phyloP scores from a whole-genome alignment of 2,329 filamentous ascomycete species.

The Phyllosticta capitalensis region DNA sequence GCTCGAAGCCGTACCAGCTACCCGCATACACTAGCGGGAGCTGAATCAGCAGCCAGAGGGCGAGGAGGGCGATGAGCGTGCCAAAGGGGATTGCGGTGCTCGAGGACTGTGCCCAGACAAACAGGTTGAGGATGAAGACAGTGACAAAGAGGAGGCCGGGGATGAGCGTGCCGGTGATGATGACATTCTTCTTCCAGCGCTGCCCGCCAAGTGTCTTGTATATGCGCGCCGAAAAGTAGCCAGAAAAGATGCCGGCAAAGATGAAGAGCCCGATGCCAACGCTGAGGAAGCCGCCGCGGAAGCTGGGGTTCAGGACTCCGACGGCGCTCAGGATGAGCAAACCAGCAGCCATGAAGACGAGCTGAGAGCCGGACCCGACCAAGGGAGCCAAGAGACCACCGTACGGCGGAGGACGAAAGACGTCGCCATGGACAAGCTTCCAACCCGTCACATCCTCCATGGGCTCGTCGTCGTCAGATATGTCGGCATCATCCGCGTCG shows the following conservation, averaged over 20 bases:
- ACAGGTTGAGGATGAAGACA: constrained; percentile 73
- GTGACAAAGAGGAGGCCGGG: constrained; percentile 67
- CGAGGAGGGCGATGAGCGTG: constrained; percentile 61
- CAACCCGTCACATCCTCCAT: constrained; percentile 76
- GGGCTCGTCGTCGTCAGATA: constrained; percentile 59
- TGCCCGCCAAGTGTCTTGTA: constrained; percentile 76
- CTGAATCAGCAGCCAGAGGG: constrained; percentile 78
- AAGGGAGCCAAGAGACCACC: constrained; percentile 69
- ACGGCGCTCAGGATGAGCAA: constrained; percentile 64
- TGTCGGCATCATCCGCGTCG: constrained; percentile 49
- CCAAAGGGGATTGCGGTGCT: constrained; percentile 80
- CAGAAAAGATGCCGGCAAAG: constrained; percentile 73
- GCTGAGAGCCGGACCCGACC: constrained; percentile 76
- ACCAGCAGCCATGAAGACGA: constrained; percentile 70
- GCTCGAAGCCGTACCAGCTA: constrained; percentile 65
- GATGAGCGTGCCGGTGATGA: constrained; percentile 65
- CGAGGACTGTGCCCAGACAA: constrained; percentile 83
- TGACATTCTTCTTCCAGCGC: constrained; percentile 64
- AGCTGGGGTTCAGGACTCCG: constrained; percentile 74
- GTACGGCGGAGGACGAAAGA: constrained; percentile 64
- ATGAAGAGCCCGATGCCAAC: constrained; percentile 76
- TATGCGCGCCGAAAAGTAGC: constrained; percentile 75
- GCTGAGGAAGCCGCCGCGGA: constrained; percentile 81
- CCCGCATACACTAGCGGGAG: constrained; percentile 75
- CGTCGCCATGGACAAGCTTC: constrained; percentile 83